These are phyloP conservation scores for Fusarium sp. DNA, from an alignment of 2,329 filamentous ascomycete species.

Conservation along the genomic window DNA sequence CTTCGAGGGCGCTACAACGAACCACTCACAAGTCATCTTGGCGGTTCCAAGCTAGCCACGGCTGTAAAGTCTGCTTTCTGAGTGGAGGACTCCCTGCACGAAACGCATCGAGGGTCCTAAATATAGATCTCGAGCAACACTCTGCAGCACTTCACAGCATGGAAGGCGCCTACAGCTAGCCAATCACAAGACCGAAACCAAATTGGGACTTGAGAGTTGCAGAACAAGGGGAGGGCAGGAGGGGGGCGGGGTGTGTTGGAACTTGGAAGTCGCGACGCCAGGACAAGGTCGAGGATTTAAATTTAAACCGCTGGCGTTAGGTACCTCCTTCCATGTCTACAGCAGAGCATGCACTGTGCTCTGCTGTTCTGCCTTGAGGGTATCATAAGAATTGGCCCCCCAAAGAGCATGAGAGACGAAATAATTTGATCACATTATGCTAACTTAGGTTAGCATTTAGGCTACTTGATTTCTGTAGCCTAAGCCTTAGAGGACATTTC, in stretches of 20 bases:
- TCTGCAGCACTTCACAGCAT: constrained; percentile 38
- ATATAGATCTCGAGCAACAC: constrained; percentile 46
- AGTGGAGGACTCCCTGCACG: constrained; percentile 42
- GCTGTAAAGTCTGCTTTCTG: constrained; percentile 32
- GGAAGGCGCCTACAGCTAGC: constrained; percentile 47
- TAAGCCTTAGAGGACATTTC: too few relatives aligned
- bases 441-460: too few relatives aligned
- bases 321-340: constrained; percentile 31
- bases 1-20: constrained; percentile 36
- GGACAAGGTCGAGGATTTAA: constrained; percentile 39
- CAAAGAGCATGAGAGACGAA: too few relatives aligned
- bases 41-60: constrained; percentile 38
- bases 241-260: constrained; percentile 1
- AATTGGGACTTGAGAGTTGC: constrained; percentile 44
- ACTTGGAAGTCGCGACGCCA: constrained; percentile 15
- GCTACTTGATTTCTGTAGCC: too few relatives aligned
- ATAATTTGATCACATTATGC: too few relatives aligned
- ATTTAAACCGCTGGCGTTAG: constrained; percentile 42
- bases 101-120: constrained; percentile 48
- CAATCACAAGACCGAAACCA: constrained; percentile 45
- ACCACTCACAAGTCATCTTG: constrained; percentile 38
- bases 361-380: too few relatives aligned
- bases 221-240: constrained; percentile 18
- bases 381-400: too few relatives aligned
- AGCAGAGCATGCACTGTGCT: constrained; percentile 36